Evolutionary conservation across 2,329 filamentous ascomycete species (phyloP), one percentile per base, ranked within the genome.

Genomic region (Zalaria sp.): DNA sequence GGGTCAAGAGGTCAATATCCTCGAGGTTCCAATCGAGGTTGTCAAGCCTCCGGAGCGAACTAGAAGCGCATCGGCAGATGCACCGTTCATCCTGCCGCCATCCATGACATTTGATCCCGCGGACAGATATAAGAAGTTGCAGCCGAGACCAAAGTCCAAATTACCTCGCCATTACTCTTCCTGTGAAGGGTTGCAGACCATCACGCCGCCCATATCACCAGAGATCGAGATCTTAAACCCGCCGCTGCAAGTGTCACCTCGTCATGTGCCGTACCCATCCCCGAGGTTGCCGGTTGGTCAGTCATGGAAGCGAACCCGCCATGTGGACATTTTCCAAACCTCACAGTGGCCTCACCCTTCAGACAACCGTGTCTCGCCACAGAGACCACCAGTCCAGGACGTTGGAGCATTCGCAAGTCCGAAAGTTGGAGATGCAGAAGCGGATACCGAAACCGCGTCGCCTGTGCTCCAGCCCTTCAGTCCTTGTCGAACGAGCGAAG

Each of bases 1-100:
- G 3, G 89, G 89, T 9, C 89, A 95, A 60, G 73, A 74, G 2
- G 76, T 95, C 57, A 95, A 96, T 62, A 75, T 86, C 9, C 67
- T 96, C 43, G 78, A 83, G 42, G 77, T 96, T 7, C 89, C 89
- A 9, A 66, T 76, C 29, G 81, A 93, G 58, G 27, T 59, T 2
- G 35, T 46, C 27, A 47, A 53, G 35, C 46, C 47, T 4, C 53
- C 53, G 5, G 43, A 43, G 34, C 40, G 57, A 9, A 49, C 48
- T 37, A 51, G 51, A 5, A 60, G 57, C 43, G 55, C 54, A 25
- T 52, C 53, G 39, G 47, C 43, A 35, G 50, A 55, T 34, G 46
- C 56, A 5, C 43, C 52, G 4, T 52, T 51, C 10, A 54, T 44
- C 25, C 38, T 54, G 36, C 41, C 36, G 11, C 37, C 40, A 34